Base-by-base conservation (phyloP, 305 asterid species). In the Vinca major region DNA sequence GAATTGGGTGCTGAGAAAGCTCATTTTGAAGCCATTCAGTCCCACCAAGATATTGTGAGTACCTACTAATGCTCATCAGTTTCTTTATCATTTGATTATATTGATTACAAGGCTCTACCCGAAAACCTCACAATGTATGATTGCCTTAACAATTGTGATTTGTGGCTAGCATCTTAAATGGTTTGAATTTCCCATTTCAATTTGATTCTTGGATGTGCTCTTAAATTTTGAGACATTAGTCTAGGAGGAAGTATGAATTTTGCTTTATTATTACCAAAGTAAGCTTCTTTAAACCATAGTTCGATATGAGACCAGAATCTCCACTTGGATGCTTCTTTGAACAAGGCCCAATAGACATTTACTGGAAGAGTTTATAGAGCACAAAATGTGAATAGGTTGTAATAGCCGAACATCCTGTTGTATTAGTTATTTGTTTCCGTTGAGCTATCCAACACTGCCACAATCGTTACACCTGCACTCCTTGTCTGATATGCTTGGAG, bases 11-110 rank as follows among this genome's bases (percentile, higher is more conserved):
- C 97, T 0, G 92, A 90, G 81, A 88, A 81, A 80, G 85, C 86
- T 20, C 79, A 88, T 73, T 86, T 63, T 77, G 92, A 82, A 66
- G 91, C 92, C 56, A 81, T 86, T 73, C 93, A 91, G 78, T 75
- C 97, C 57, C 91, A 83, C 56, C 84, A 82, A 26, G 96, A 91
- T 80, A 86, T 87, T 72, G 97, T 89, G 73, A 80, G 97, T 12
- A 13, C 55, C 21, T 64, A 5, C 55, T 48, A 4, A 6, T 58
- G 21, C 47, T 37, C 8, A 37, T 37, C 47, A 36, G 13, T 21
- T 37, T 16, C 12, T 65, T 36, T 14, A 21, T 41, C 12, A 21
- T 21, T 26, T 48, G 12, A 11, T 2, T 48, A 20, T 45, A 20
- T 48, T 14, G 33, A 60, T 37, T 60, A 37, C 12, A 37, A 14